Evolutionary conservation across 1,284 basidiomycete species (phyloP), one percentile per base, ranked within the genome.

Genomic region (Cutaneotrichosporon mucoides): DNA sequence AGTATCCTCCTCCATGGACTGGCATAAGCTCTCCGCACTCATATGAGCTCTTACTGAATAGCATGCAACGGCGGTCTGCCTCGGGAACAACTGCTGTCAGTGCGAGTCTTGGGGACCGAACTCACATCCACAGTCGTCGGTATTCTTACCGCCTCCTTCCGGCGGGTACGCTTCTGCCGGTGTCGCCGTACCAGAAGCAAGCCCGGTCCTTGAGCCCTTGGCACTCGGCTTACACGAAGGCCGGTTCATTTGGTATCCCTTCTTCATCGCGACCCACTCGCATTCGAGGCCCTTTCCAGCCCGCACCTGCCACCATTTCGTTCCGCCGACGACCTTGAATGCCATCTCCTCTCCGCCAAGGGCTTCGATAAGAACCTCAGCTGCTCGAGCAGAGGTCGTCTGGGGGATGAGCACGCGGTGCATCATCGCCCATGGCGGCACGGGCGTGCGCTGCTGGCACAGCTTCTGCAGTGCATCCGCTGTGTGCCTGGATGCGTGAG

Each of bases 261-360:
- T 76, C 71, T 80, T 81, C 74, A 80, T 80, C 35, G 86, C 87
- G 53, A 97, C 88, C 94, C 94, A 97, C 76, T 98, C 91, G 2
- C 84, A 91, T 68, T 92, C 86, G 67, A 92, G 89, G 83, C 91
- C 71, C 80, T 79, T 60, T 85, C 75, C 70, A 15, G 88, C 86
- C 37, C 91, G 85, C 15, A 92, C 88, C 75, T 94, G 93, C 95
- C 94, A 98, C 93, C 95, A 98, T 70, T 92, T 92, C 6, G 86
- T 86, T 2, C 94, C 95, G 13, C 94, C 94, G 1, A 93, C 86
- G 34, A 93, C 74, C 56, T 83, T 84, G 65, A 85, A 84, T 8
- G 89, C 85, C 55, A 83, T 80, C 38, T 88, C 87, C 64, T 89
- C 85, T 7, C 93, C 92, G 0, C 95, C 94, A 11, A 99, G 82